These are phyloP conservation scores for Rhodotorula sp. DNA, from an alignment of 1,284 basidiomycete genomes.

Conservation along the genomic window DNA sequence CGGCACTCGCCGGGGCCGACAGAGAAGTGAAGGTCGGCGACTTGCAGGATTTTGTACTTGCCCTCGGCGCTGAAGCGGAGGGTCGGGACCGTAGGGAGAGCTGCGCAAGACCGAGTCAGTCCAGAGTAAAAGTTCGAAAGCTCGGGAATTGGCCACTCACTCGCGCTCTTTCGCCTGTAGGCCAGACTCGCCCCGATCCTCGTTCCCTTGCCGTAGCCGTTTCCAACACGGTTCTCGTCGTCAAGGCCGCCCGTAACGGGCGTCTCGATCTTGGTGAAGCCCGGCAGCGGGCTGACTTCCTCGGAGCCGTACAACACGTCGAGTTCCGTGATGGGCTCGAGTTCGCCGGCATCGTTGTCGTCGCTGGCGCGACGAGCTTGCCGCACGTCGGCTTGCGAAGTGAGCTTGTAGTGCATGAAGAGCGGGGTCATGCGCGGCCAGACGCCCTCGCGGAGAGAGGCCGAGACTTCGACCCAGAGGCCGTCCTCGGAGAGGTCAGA, in stretches of 20 bases:
- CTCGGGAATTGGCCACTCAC: not conserved
- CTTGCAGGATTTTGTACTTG: slow-evolving; percentile 80
- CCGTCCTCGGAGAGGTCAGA: slow-evolving; percentile 21
- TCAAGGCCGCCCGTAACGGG: slow-evolving; percentile 52
- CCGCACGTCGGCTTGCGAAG: slow-evolving; percentile 22
- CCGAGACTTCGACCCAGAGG: slow-evolving; percentile 29
- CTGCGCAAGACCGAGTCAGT: slow-evolving; percentile 32
- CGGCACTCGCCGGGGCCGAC: slow-evolving; percentile 42
- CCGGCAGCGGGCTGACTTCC: slow-evolving; percentile 67
- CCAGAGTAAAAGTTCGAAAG: not conserved
- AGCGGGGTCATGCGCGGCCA: slow-evolving; percentile 37
- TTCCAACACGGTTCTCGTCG: slow-evolving; percentile 41
- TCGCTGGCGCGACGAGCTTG: slow-evolving; percentile 23
- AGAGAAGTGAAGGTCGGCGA: slow-evolving; percentile 79
- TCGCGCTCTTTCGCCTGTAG: slow-evolving; percentile 20
- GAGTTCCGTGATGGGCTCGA: slow-evolving; percentile 70
- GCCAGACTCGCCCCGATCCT: slow-evolving; percentile 25
- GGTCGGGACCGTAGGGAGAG: slow-evolving; percentile 61
- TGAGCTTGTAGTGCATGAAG: slow-evolving; percentile 40
- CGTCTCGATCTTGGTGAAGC: slow-evolving; percentile 66
- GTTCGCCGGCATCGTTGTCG: slow-evolving; percentile 17
- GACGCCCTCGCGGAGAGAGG: slow-evolving; percentile 37
- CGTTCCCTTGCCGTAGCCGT: slow-evolving; percentile 19
- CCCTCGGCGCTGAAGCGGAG: slow-evolving; percentile 78
- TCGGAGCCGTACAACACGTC: slow-evolving; percentile 76